phyloP scores from a whole-genome alignment of 169 alveolate genomes.

The Cyclospora cayetanensis region DNA sequence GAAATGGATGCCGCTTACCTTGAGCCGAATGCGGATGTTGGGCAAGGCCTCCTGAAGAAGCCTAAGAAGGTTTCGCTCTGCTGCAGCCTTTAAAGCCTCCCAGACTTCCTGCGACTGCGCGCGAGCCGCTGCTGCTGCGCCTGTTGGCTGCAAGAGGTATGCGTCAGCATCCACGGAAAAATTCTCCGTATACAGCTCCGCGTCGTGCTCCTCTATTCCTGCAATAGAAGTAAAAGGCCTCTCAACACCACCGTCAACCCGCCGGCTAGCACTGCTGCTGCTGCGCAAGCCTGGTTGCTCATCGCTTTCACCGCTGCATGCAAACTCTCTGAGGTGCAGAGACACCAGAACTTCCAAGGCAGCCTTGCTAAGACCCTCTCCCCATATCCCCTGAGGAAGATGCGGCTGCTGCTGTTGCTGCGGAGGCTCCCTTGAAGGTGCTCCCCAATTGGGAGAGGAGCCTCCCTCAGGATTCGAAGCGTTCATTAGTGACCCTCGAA shows the following conservation, averaged over 20 bases:
- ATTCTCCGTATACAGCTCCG: neutral
- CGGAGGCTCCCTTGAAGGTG: no score
- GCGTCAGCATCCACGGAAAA: conserved; percentile 49
- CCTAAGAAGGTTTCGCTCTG: conserved; percentile 17
- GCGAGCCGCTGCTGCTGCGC: conserved; percentile 54
- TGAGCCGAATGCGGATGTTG: conserved; percentile 5
- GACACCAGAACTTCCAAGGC: conserved; percentile 12
- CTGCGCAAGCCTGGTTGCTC: neutral
- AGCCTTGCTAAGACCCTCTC: conserved; percentile 47
- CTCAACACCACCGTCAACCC: neutral
- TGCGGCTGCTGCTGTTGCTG: conserved; percentile 26
- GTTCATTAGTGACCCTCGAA: no score
- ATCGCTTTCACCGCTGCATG: neutral
- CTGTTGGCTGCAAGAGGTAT: conserved; percentile 38
- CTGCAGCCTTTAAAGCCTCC: conserved; percentile 23
- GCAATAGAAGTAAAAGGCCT: no score
- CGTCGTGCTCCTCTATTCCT: conserved; percentile 24
- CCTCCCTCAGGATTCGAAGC: no score
- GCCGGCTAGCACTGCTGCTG: neutral
- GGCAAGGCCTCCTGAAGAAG: conserved; percentile 44
- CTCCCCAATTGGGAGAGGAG: no score
- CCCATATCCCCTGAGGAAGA: conserved; percentile 53
- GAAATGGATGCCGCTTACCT: neutral
- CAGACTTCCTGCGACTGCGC: conserved; percentile 24
- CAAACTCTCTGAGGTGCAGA: conserved; percentile 40